A percentile compares a stretch with the other conserved stretches of the same genome.
Evolutionary conservation across 352 stramenopile species (phyloP).

Genomic region (Globisporangium polare): DNA sequence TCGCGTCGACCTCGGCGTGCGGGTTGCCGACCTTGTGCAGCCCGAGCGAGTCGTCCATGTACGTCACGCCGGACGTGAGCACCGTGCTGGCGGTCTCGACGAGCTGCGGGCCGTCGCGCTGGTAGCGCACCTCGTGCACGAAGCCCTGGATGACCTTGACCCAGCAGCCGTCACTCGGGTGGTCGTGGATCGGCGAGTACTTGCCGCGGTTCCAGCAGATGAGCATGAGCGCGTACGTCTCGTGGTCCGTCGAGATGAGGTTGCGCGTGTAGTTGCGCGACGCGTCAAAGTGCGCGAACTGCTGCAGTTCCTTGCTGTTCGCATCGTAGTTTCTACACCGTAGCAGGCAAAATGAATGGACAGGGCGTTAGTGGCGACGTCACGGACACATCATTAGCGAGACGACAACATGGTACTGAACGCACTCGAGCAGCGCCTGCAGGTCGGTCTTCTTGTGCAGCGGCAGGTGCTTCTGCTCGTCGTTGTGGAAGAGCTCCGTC

Average conservation of each 20-base stretch:
- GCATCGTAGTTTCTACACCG: conserved; percentile 34
- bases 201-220: conserved; percentile 90
- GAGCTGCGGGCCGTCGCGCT: conserved; percentile 33
- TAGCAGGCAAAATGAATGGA: background rate
- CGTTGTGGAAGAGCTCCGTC: conserved; percentile 27
- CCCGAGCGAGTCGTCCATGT: conserved; percentile 90
- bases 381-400: background rate
- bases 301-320: conserved; percentile 54
- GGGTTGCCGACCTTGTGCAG: conserved; percentile 92
- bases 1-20: conserved; percentile 58
- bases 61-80: conserved; percentile 69
- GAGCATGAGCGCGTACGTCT: conserved; percentile 92
- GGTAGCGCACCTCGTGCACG: conserved; percentile 90
- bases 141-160: conserved; percentile 82
- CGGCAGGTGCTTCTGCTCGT: conserved; percentile 39
- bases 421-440: conserved; percentile 53
- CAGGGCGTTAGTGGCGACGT: background rate
- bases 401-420: background rate
- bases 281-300: conserved; percentile 81
- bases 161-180: conserved; percentile 86
- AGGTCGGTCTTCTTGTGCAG: conserved; percentile 61
- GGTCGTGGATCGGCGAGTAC: conserved; percentile 84
- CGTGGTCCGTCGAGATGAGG: conserved; percentile 89
- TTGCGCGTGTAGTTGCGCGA: conserved; percentile 93
- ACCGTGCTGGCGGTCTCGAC: conserved; percentile 58